A percentile compares a stretch with the other conserved stretches of the same genome.
Conservation (phyloP, 495 filamentous ascomycete species). For the Cladorrhinum samala region DNA sequence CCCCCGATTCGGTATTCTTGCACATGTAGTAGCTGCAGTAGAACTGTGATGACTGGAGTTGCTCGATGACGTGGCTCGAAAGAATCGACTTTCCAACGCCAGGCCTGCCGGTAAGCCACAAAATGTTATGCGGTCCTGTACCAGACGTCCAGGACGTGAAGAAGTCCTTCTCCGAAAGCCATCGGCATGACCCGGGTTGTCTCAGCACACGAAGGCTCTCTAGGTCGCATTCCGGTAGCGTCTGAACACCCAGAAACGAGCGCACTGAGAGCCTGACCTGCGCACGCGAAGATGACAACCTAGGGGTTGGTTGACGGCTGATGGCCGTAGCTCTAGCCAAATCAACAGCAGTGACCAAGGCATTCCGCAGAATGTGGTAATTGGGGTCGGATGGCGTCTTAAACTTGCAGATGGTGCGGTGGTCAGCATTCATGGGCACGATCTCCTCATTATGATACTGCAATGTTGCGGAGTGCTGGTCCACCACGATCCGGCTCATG, state of each 20-base stretch:
- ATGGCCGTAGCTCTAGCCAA: conserved; percentile 12
- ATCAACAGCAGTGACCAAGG: conserved; percentile 24
- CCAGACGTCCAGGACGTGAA: conserved; percentile 17
- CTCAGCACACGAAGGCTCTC: conserved; percentile 8
- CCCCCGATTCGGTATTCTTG: conserved; percentile 1
- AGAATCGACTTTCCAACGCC: conserved; percentile 26
- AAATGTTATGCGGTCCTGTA: conserved; percentile 1
- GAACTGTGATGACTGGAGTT: neutral
- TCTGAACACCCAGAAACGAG: neutral
- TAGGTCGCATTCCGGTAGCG: conserved; percentile 15
- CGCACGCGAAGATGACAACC: neutral
- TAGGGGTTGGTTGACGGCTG: no score
- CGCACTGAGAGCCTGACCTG: neutral
- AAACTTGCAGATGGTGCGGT: conserved; percentile 33
- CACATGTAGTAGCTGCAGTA: conserved; percentile 28
- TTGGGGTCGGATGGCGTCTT: conserved; percentile 21
- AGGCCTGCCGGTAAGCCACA: conserved; percentile 26
- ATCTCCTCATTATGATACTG: conserved; percentile 26
- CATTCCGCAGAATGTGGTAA: conserved; percentile 26
- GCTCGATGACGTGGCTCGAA: conserved; percentile 20
- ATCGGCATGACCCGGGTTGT: conserved; percentile 22
- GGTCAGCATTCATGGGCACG: conserved; percentile 28
- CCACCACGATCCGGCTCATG: conserved; percentile 25
- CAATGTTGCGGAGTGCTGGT: conserved; percentile 27
- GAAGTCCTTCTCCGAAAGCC: conserved; percentile 13